Evolutionary conservation across 257 asterid genomes (phyloP).

Genomic region (Solanum pennellii): DNA sequence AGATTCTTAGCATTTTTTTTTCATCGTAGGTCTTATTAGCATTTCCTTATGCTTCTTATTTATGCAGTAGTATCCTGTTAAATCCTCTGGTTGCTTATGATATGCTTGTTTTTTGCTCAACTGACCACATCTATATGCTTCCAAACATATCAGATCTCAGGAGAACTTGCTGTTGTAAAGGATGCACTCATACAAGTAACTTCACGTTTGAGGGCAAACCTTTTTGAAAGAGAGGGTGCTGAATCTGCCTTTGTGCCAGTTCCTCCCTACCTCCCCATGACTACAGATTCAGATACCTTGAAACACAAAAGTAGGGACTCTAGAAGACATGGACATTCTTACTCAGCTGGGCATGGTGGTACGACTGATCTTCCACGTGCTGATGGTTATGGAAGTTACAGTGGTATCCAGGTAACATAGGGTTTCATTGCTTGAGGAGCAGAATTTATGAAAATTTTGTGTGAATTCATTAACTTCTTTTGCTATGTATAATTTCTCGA

Average conservation of each 20-base stretch:
- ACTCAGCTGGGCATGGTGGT: slow-evolving; percentile 9
- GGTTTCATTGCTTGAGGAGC: neutral
- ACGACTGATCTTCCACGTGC: slow-evolving; percentile 1
- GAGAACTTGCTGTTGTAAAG: slow-evolving; percentile 6
- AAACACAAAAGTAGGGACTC: slow-evolving; percentile 1
- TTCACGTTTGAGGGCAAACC: slow-evolving; percentile 11
- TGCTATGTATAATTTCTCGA: neutral
- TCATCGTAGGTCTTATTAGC: neutral
- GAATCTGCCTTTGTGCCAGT: slow-evolving; percentile 11
- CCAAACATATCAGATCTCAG: slow-evolving; percentile 5
- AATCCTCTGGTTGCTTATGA: neutral
- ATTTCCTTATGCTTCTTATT: neutral
- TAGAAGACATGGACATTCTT: slow-evolving; percentile 10
- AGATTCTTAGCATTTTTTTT: neutral
- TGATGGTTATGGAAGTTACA: slow-evolving; percentile 10
- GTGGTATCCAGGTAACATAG: neutral
- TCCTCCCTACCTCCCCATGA: slow-evolving; percentile 9
- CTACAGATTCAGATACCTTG: neutral
- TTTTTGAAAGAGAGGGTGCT: slow-evolving; percentile 12
- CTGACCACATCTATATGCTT: neutral
- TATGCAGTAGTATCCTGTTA: neutral
- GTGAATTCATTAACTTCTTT: neutral
- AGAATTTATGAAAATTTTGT: neutral
- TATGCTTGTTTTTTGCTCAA: neutral
- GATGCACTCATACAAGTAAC: slow-evolving; percentile 17